Evolutionary conservation across 2,329 filamentous ascomycete species (phyloP).

Genomic region (Colletotrichum brevisporum): DNA sequence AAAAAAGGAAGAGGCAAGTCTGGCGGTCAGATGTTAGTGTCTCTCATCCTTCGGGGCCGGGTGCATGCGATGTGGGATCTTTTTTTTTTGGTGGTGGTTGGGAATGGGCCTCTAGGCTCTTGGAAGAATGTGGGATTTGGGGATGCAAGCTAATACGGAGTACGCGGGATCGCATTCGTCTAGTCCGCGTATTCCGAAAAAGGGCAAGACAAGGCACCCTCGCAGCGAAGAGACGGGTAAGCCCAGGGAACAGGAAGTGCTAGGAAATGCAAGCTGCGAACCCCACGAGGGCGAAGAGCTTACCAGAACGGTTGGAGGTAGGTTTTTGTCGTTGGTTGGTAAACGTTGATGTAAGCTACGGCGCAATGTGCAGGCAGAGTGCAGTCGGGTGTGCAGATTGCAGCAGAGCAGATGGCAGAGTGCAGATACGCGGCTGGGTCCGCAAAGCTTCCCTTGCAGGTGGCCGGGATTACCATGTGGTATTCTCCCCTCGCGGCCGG

Average conservation of each 20-base stretch:
- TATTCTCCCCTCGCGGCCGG: background rate
- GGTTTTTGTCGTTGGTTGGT: background rate
- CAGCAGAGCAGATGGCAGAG: constrained; percentile 3
- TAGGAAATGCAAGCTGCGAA: background rate
- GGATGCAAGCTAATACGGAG: constrained; percentile 15
- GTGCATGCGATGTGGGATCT: background rate
- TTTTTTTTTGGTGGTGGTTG: constrained; percentile 33
- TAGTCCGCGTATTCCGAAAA: constrained; percentile 32
- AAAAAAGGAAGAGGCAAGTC: background rate
- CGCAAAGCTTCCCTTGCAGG: constrained; percentile 28
- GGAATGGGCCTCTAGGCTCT: constrained; percentile 3
- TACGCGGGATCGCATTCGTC: constrained; percentile 33
- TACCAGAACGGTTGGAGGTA: background rate
- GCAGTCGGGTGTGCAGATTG: background rate
- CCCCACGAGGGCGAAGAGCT: background rate
- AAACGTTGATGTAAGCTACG: background rate
- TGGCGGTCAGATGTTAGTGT: constrained; percentile 20
- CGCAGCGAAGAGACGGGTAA: background rate
- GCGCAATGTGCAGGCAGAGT: background rate
- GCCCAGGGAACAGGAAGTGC: background rate
- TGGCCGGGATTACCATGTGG: constrained; percentile 19
- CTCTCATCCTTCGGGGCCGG: background rate
- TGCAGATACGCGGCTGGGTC: constrained; percentile 28
- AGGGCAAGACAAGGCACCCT: constrained; percentile 9
- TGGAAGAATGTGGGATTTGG: background rate